Conservation (phyloP, 2,329 filamentous ascomycete species). For the Chaetomiaceae sp. region DNA sequence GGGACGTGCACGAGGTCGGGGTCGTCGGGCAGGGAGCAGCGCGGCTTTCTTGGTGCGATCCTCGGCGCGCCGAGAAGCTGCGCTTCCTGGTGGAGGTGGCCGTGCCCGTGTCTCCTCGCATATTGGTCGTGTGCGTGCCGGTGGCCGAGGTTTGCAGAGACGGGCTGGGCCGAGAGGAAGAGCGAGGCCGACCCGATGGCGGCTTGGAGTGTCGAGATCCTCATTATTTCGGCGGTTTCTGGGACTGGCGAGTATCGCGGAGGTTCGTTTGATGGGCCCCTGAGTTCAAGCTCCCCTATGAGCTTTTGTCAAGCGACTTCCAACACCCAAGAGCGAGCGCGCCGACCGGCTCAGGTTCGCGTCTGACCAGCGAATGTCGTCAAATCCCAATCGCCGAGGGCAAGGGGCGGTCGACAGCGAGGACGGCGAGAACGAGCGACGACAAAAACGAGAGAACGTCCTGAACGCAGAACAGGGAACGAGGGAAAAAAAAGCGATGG, state of each 20-base stretch:
- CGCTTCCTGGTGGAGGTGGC: conserved; percentile 16
- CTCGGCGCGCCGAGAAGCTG: conserved; percentile 22
- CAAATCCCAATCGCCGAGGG: background rate
- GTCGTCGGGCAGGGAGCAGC: conserved; percentile 63
- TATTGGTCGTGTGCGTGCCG: conserved; percentile 36
- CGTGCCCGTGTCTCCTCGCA: conserved; percentile 23
- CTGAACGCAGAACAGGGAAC: conserved; percentile 11
- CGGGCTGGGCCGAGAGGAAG: conserved; percentile 41
- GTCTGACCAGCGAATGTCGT: background rate
- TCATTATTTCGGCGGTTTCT: conserved; percentile 40
- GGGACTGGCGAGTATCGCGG: background rate
- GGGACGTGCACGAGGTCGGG: conserved; percentile 65
- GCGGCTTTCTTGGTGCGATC: conserved; percentile 50
- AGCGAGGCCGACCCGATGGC: conserved; percentile 47
- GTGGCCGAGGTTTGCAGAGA: conserved; percentile 38
- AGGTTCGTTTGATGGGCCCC: background rate
- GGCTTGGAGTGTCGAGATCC: conserved; percentile 46
- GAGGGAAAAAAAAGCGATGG: background rate
- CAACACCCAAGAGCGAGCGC: background rate
- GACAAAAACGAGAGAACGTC: conserved; percentile 24
- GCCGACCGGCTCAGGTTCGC: background rate
- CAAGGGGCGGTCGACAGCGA: background rate
- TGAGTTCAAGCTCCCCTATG: background rate
- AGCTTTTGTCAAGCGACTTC: background rate
- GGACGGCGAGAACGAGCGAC: conserved; percentile 15